Evolutionary conservation across 768 basidiomycete species (phyloP), one percentile per base, ranked within the genome.

Genomic region (Daedalea quercina): DNA sequence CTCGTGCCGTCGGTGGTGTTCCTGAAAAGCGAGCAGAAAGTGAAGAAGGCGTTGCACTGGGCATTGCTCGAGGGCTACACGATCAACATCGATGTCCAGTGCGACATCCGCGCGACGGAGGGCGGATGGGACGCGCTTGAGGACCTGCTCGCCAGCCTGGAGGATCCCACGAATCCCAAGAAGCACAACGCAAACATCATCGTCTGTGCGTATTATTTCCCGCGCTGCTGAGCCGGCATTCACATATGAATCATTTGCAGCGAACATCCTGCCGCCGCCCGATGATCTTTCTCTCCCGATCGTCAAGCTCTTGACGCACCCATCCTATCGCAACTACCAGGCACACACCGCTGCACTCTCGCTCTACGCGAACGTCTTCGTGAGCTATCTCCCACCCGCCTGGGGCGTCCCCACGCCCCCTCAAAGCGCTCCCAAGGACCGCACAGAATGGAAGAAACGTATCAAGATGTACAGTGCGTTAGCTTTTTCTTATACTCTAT

Each of bases 381-480:
- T 91, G 64, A 90, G 89, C 62, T 87, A 86, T 65, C 70, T 85
- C 2, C 90, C 90, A 2, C 90, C 90, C 0, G 65, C 76, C 2
- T 91, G 88, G 89, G 77, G 80, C 62, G 75, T 76, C 9, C 76
- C 81, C 42, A 75, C 73, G 11, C 76, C 74, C 23, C 51, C 71
- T 9, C 19, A 47, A 1, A 45, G 41, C 7, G 58, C 71, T 26
- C 47, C 54, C 31, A 77, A 80, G 64, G 77, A 81, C 59, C 72
- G 75, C 57, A 78, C 76, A 53, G 87, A 90, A 55, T 68, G 78
- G 69, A 78, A 70, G 65, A 77, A 83, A 48, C 73, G 87, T 52
- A 80, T 91, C 68, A 92, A 87, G 73, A 87, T 92, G 80, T 92
- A 89, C 70, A 71, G 90, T 92, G 62, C 71, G 89, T 82, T 28